Conservation (phyloP, 768 basidiomycete species). For the Clavulina sp. region DNA sequence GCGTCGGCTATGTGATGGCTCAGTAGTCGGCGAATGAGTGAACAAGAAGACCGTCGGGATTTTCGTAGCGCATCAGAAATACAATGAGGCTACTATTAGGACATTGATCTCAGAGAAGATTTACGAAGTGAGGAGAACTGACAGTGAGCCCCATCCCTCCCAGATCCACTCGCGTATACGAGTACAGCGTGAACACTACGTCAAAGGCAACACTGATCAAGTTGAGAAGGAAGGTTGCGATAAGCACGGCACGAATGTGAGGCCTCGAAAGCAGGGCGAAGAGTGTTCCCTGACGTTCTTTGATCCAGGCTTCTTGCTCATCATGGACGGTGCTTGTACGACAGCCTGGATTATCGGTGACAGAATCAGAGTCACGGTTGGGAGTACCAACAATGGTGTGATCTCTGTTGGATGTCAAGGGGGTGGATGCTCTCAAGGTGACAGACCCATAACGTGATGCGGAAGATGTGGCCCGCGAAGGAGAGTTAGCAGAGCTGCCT, state of each 20-base stretch:
- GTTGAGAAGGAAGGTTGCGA: slow-evolving; percentile 22
- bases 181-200: slow-evolving; percentile 50
- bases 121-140: too few relatives aligned
- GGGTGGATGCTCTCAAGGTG: neutral
- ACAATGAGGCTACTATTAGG: too few relatives aligned
- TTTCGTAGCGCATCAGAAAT: too few relatives aligned
- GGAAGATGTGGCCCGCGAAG: neutral
- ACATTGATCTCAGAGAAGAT: too few relatives aligned
- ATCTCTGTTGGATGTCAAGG: neutral
- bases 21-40: too few relatives aligned
- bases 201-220: slow-evolving; percentile 40
- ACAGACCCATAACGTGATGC: neutral
- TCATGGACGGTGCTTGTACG: too few relatives aligned
- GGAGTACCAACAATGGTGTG: neutral
- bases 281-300: neutral
- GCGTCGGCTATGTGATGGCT: neutral
- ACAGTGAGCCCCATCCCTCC: slow-evolving; percentile 48
- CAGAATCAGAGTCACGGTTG: too few relatives aligned
- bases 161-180: slow-evolving; percentile 37
- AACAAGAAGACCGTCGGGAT: too few relatives aligned
- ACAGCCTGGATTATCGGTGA: too few relatives aligned
- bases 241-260: slow-evolving; percentile 7
- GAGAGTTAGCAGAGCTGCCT: neutral
- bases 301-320: neutral
- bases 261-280: slow-evolving; percentile 4